Evolutionary conservation across 139 green algal genomes (phyloP).

Genomic region (Tetratostichococcus sp.): DNA sequence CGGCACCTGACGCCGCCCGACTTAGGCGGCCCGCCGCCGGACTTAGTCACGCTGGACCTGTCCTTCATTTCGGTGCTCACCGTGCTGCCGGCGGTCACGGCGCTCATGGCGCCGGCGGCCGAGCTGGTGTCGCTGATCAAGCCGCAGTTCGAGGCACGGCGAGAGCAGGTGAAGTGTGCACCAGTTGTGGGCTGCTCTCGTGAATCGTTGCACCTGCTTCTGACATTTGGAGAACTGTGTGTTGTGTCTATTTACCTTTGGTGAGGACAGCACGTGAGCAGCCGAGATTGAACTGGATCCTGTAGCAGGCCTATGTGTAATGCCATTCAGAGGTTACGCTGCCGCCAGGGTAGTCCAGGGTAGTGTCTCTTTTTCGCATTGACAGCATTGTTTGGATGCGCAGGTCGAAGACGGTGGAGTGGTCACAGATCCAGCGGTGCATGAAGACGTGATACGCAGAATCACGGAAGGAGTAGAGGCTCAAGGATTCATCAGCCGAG

Average conservation of each 20-base stretch:
- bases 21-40: constrained; percentile 36
- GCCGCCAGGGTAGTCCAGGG: too few species aligned
- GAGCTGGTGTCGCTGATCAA: constrained; percentile 92
- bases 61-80: constrained; percentile 95
- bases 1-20: constrained; percentile 60
- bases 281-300: too few species aligned
- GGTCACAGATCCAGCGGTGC: constrained; percentile 70
- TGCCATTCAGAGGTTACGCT: too few species aligned
- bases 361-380: too few species aligned
- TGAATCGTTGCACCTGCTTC: too few species aligned
- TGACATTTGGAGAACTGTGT: too few species aligned
- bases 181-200: too few species aligned
- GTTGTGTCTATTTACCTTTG: too few species aligned
- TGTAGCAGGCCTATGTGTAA: too few species aligned
- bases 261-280: too few species aligned
- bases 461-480: constrained; percentile 51
- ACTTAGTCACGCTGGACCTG: constrained; percentile 90
- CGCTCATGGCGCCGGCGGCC: constrained; percentile 42
- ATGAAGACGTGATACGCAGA: constrained; percentile 42
- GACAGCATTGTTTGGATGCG: background rate
- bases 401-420: constrained; percentile 77
- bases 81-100: constrained; percentile 59
- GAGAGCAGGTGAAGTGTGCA: constrained; percentile 22
- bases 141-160: constrained; percentile 95
- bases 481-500: constrained; percentile 51